These are phyloP conservation scores for Rhododendron ovatum DNA, from an alignment of 148 eudicot genomes.

Conservation along the genomic window DNA sequence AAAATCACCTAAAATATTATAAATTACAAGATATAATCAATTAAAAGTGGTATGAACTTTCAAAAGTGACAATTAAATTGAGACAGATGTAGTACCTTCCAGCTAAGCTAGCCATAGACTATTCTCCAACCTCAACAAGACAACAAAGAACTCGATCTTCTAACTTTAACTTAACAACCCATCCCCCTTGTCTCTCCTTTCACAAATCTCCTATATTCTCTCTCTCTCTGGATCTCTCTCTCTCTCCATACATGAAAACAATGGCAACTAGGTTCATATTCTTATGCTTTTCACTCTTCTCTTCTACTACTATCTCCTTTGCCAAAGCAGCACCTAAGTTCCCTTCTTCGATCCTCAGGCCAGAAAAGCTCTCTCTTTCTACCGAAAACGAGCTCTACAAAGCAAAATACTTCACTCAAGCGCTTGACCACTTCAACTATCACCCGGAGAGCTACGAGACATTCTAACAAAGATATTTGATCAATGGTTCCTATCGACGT, in stretches of 20 bases:
- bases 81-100: background rate
- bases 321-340: constrained; percentile 32
- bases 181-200: background rate
- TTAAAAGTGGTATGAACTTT: too few relatives aligned
- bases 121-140: background rate
- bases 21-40: too few relatives aligned
- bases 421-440: constrained; percentile 75
- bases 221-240: background rate
- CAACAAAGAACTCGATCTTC: background rate
- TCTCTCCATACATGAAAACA: background rate
- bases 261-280: constrained; percentile 21
- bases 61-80: too few relatives aligned
- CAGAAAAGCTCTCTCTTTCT: constrained; percentile 25
- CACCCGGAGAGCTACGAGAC: constrained; percentile 60
- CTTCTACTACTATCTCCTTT: constrained; percentile 14
- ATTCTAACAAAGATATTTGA: constrained; percentile 72
- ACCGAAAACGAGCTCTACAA: constrained; percentile 27
- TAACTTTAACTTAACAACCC: background rate
- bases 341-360: constrained; percentile 44
- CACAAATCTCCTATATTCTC: background rate
- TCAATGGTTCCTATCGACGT: constrained; percentile 19
- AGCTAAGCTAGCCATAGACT: background rate
- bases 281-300: constrained; percentile 3
- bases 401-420: constrained; percentile 65
- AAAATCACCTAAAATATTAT: too few relatives aligned